These are phyloP conservation scores for Termitomyces sp. DNA, from an alignment of 768 basidiomycete genomes.

Conservation along the genomic window DNA sequence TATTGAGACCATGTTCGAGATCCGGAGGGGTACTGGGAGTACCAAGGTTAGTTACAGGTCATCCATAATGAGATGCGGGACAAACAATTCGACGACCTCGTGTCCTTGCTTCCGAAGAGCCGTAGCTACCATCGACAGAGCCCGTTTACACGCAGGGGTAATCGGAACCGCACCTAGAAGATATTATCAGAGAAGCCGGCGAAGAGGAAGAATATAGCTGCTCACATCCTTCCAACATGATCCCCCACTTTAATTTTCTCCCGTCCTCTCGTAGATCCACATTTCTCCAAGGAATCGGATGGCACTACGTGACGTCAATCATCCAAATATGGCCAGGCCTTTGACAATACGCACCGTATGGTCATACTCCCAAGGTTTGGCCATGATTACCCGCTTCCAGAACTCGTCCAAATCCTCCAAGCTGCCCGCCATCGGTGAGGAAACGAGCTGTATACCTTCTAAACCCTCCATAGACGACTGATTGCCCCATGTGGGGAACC, in stretches of 20 bases:
- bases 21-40: slow-evolving; percentile 37
- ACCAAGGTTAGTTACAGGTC: background rate
- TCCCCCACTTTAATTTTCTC: slow-evolving; percentile 55
- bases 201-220: background rate
- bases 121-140: slow-evolving; percentile 45
- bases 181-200: background rate
- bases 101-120: slow-evolving; percentile 59
- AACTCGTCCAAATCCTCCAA: slow-evolving; percentile 62
- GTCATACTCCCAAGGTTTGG: slow-evolving; percentile 69
- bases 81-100: slow-evolving; percentile 61
- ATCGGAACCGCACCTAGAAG: slow-evolving; percentile 52
- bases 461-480: slow-evolving; percentile 46
- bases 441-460: slow-evolving; percentile 51
- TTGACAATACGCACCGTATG: slow-evolving; percentile 37
- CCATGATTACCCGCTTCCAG: slow-evolving; percentile 57
- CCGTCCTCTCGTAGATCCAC: slow-evolving; percentile 43
- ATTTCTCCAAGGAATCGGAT: slow-evolving; percentile 48
- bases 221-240: slow-evolving; percentile 63
- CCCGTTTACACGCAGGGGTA: slow-evolving; percentile 61
- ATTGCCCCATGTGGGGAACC: slow-evolving; percentile 54
- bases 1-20: slow-evolving; percentile 44
- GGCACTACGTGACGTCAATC: slow-evolving; percentile 31
- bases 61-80: background rate
- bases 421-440: slow-evolving; percentile 60
- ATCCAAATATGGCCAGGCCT: background rate